Conservation (phyloP, 1,284 basidiomycete species). For the Neonothopanus nambi region DNA sequence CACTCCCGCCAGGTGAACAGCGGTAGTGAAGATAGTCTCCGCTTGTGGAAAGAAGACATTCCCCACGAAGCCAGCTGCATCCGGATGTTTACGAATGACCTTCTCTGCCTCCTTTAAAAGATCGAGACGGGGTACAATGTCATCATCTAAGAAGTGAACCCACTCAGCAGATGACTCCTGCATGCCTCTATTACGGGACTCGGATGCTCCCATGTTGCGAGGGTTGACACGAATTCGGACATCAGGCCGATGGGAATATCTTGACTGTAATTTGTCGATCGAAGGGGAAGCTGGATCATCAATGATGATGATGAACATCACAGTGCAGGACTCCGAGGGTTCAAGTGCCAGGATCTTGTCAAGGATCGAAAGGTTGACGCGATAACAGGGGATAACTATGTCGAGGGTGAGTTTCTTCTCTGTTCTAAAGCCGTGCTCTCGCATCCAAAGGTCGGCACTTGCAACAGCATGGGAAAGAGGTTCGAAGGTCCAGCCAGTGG, state of each 20-base stretch:
- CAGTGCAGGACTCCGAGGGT: slow-evolving; percentile 40
- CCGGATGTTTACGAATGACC: slow-evolving; percentile 43
- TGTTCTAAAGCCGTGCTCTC: slow-evolving; percentile 23
- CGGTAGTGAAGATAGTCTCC: slow-evolving; percentile 49
- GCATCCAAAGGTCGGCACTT: slow-evolving; percentile 40
- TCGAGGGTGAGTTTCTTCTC: slow-evolving; percentile 48
- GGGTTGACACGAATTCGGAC: slow-evolving; percentile 49
- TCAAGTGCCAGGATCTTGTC: slow-evolving; percentile 43
- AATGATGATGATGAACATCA: slow-evolving; percentile 59
- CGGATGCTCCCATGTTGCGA: slow-evolving; percentile 46
- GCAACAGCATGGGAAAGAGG: slow-evolving; percentile 42
- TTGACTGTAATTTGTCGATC: slow-evolving; percentile 33
- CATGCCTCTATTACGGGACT: slow-evolving; percentile 50
- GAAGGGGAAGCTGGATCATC: slow-evolving; percentile 49
- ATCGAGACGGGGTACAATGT: slow-evolving; percentile 44
- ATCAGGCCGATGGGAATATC: slow-evolving; percentile 41
- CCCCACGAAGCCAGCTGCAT: slow-evolving; percentile 56
- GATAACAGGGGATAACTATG: slow-evolving; percentile 55
- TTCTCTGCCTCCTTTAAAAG: slow-evolving; percentile 49
- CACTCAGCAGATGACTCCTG: slow-evolving; percentile 48
- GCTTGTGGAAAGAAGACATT: slow-evolving; percentile 50
- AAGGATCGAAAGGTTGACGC: slow-evolving; percentile 49
- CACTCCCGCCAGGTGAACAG: slow-evolving; percentile 55
- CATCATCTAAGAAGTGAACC: slow-evolving; percentile 60
- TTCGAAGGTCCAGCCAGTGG: slow-evolving; percentile 49